Base-by-base conservation (phyloP, 805 yeast species). In the Lipomyces yamanashiensis region DNA sequence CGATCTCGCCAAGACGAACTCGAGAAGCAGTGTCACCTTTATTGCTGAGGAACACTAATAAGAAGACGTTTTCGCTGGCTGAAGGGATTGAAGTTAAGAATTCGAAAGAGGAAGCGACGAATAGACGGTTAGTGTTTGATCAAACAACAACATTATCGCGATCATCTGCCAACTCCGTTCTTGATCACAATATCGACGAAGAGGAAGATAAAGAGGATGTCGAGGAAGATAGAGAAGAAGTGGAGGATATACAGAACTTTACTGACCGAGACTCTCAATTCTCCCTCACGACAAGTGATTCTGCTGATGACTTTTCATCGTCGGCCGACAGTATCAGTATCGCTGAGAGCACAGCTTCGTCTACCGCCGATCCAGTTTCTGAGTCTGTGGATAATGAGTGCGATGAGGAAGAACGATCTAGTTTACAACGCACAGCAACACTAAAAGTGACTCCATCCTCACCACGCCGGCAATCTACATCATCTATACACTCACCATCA, bases 251-350 rank as follows among this genome's bases (percentile, higher is more conserved):
- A 43, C 23, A 43, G 23, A 43, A 2, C 47, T 51, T 44, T 7
- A 44, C 55, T 15, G 45, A 28, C 19, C 55, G 34, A 5, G 55
- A 51, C 12, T 41, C 48, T 5, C 56, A 40, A 23, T 40, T 21
- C 7, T 53, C 48, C 5, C 41, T 41, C 43, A 9, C 56, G 28
- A 45, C 50, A 19, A 19, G 12, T 15, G 53, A 49, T 4, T 49
- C 40, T 21, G n/a, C 43, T 39, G 43, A n/a, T n/a, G 56, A 53
- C 5, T 7, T 41, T 10, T 53, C 56, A 6, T 53, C 48, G 39
- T 15, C 44, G 37, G 33, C 47, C 5, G 56, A 53, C 17, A 41
- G n/a, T 39, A 34, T n/a, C 7, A 41, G 48, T 39, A 53, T 23
- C 12, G 44, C 54, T 13, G 56, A 40, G 8, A 53, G 56, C 28